phyloP scores from a whole-genome alignment of 176 grass and related monocot genomes.

The Carex pumila region DNA sequence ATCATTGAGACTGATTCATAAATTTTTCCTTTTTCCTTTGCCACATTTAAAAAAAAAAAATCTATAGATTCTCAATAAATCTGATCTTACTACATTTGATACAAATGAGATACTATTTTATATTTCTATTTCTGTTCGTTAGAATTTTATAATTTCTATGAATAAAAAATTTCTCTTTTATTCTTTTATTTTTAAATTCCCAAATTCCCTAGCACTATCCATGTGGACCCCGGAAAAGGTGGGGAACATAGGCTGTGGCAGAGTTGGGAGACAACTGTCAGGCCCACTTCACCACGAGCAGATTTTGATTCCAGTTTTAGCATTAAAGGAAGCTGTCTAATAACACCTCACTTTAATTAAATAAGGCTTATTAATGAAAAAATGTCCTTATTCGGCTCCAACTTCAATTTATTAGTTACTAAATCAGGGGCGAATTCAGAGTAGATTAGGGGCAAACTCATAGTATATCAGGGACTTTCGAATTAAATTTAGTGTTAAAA shows the following conservation, averaged over 20 bases:
- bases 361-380: neutral
- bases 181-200: neutral
- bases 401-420: neutral
- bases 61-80: too few species aligned
- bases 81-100: too few species aligned
- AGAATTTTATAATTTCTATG: too few species aligned
- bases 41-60: too few species aligned
- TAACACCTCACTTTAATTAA: neutral
- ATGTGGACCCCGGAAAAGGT: neutral
- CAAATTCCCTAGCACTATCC: neutral
- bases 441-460: too few species aligned
- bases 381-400: neutral
- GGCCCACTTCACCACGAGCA: neutral
- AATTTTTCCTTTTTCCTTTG: too few species aligned
- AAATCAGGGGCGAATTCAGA: neutral
- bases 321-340: neutral
- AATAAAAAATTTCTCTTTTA: too few species aligned
- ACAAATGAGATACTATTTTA: too few species aligned
- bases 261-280: constrained; percentile 11
- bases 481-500: too few species aligned
- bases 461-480: too few species aligned
- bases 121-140: too few species aligned
- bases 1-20: too few species aligned
- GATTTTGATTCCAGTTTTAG: neutral
- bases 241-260: neutral